These are phyloP conservation scores for Borovskyia barvae DNA, from an alignment of 208 protist species.

Conservation along the genomic window DNA sequence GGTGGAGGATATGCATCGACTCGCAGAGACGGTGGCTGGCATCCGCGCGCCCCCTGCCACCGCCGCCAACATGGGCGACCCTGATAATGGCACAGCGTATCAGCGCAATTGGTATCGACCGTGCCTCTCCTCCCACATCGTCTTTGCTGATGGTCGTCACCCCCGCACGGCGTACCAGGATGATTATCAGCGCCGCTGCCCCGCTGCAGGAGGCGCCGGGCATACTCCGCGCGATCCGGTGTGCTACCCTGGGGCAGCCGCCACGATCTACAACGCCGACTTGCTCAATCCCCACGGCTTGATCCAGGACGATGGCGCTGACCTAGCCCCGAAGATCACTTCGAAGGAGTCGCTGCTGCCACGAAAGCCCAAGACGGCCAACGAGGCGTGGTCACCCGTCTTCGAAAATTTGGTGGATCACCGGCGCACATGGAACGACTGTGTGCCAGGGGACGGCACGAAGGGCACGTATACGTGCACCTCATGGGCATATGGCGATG, in stretches of 20 bases:
- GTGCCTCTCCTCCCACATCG: slow-evolving; percentile 26
- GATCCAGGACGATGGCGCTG: slow-evolving; percentile 37
- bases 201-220: not conserved
- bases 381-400: not conserved
- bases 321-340: slow-evolving; percentile 74
- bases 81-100: slow-evolving; percentile 15
- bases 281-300: slow-evolving; percentile 45
- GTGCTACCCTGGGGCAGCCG: slow-evolving; percentile 54
- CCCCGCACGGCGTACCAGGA: slow-evolving; percentile 65
- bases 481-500: slow-evolving; percentile 77
- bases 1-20: slow-evolving; percentile 18
- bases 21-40: slow-evolving; percentile 6
- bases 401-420: slow-evolving; percentile 1
- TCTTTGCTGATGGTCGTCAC: slow-evolving; percentile 29
- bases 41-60: not conserved
- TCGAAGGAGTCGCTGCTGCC: slow-evolving; percentile 54
- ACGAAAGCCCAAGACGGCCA: not conserved
- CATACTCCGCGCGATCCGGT: slow-evolving; percentile 16
- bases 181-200: slow-evolving; percentile 29
- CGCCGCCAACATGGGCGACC: not conserved
- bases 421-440: not conserved
- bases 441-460: slow-evolving; percentile 1
- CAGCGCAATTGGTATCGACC: slow-evolving; percentile 25
- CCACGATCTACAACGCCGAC: slow-evolving; percentile 45
- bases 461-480: slow-evolving; percentile 51